phyloP scores from a whole-genome alignment of 2,329 filamentous ascomycete species.

The Exophiala xenobiotica region DNA sequence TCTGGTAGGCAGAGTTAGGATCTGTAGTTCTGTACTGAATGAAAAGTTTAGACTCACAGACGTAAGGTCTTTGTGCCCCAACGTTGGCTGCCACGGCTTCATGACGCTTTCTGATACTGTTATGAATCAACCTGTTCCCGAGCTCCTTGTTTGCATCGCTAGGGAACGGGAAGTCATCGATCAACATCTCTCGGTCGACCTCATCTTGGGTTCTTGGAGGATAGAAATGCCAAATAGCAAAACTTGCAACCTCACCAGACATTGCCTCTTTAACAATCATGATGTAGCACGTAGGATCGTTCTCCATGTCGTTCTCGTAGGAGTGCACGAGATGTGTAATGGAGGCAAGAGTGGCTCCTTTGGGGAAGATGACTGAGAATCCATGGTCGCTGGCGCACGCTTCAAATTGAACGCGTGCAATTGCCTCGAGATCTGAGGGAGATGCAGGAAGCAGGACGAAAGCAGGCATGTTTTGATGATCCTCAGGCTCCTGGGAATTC shows the following conservation, averaged over 20 bases:
- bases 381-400: slow-evolving; percentile 21
- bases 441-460: slow-evolving; percentile 23
- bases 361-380: slow-evolving; percentile 24
- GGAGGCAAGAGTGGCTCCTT: slow-evolving; percentile 19
- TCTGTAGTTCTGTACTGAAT: not conserved
- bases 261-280: slow-evolving; percentile 26
- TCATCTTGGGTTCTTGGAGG: slow-evolving; percentile 19
- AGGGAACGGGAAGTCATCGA: slow-evolving; percentile 19
- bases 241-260: slow-evolving; percentile 24
- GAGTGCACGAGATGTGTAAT: slow-evolving; percentile 20
- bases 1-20: slow-evolving; percentile 2
- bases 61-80: slow-evolving; percentile 17
- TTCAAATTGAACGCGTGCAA: slow-evolving; percentile 22
- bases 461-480: slow-evolving; percentile 26
- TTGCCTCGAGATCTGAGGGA: slow-evolving; percentile 21
- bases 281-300: slow-evolving; percentile 22
- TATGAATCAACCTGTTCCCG: slow-evolving; percentile 19
- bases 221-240: slow-evolving; percentile 27
- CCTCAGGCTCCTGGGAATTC: not conserved
- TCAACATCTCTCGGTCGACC: slow-evolving; percentile 20
- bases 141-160: slow-evolving; percentile 24
- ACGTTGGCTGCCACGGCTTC: slow-evolving; percentile 21
- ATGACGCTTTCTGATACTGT: slow-evolving; percentile 24
- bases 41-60: slow-evolving; percentile 13
- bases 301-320: slow-evolving; percentile 22